Evolutionary conservation across 2,329 filamentous ascomycete species (phyloP).

Genomic region (Chaetomium sp.): DNA sequence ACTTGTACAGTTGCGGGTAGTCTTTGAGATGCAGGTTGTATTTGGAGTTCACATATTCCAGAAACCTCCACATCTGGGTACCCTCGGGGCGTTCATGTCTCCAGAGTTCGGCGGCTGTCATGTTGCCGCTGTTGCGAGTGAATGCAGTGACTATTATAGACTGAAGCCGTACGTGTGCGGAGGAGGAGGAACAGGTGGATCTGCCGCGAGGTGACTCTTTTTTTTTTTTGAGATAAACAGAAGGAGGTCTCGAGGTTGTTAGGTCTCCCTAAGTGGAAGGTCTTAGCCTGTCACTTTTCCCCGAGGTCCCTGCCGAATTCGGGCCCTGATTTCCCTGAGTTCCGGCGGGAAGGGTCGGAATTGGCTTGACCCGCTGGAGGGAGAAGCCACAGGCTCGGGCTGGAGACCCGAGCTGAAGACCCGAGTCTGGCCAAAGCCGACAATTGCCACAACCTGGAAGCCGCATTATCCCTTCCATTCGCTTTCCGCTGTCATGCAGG

Average conservation of each 20-base stretch:
- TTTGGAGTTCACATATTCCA: conserved; percentile 68
- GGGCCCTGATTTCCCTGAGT: conserved; percentile 9
- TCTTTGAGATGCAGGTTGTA: conserved; percentile 62
- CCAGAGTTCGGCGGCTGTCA: conserved; percentile 62
- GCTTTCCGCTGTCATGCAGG: conserved; percentile 15
- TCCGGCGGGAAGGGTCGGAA: conserved; percentile 18
- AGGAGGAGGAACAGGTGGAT: neutral
- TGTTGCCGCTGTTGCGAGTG: conserved; percentile 12
- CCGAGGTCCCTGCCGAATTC: neutral
- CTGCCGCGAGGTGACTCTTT: neutral
- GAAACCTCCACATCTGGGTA: conserved; percentile 73
- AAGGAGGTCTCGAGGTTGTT: neutral
- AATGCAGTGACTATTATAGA: neutral
- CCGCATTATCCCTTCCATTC: conserved; percentile 5
- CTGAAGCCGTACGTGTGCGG: neutral
- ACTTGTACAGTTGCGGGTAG: conserved; percentile 78
- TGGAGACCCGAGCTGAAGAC: too few relatives aligned
- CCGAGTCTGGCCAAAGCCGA: conserved; percentile 29
- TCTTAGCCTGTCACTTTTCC: neutral
- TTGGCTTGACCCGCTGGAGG: neutral
- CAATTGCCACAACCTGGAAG: conserved; percentile 25
- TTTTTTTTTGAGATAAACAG: neutral
- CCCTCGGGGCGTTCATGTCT: conserved; percentile 65
- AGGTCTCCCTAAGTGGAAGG: neutral
- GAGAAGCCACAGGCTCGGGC: conserved; percentile 3